Evolutionary conservation across 805 yeast species (phyloP).

Genomic region (Teunomyces atbi): DNA sequence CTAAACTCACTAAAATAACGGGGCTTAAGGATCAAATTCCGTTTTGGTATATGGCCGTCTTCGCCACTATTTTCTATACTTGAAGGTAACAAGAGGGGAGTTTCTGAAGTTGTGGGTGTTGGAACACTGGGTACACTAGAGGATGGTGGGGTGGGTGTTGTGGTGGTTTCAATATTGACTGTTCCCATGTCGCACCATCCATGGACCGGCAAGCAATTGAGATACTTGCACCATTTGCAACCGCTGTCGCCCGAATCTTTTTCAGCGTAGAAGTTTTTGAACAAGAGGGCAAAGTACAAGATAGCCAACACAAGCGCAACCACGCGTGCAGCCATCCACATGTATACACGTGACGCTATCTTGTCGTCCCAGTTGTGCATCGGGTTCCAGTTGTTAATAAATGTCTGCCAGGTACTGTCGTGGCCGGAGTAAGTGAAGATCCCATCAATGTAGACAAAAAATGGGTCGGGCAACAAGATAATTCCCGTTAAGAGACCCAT

Average conservation of each 20-base stretch:
- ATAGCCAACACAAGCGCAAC: constrained; percentile 45
- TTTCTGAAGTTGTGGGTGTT: constrained; percentile 11
- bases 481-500: constrained; percentile 55
- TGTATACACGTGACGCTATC: constrained; percentile 37
- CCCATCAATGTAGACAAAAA: constrained; percentile 41
- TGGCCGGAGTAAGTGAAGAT: constrained; percentile 34
- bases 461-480: constrained; percentile 55
- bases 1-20: background rate
- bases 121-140: constrained; percentile 6
- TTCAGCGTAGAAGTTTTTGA: constrained; percentile 44
- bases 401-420: constrained; percentile 30
- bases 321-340: constrained; percentile 53
- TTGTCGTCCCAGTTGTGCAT: constrained; percentile 32
- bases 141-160: constrained; percentile 5
- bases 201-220: constrained; percentile 67
- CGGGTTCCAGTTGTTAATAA: constrained; percentile 41
- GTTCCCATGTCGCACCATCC: constrained; percentile 64
- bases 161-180: constrained; percentile 22
- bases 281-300: constrained; percentile 49
- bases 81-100: constrained; percentile 16
- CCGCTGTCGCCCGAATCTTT: constrained; percentile 40
- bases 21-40: background rate
- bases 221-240: constrained; percentile 73
- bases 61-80: constrained; percentile 17
- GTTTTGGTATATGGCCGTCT: constrained; percentile 2